Evolutionary conservation across 2,329 filamentous ascomycete species (phyloP).

Genomic region (Neurospora crassa): DNA sequence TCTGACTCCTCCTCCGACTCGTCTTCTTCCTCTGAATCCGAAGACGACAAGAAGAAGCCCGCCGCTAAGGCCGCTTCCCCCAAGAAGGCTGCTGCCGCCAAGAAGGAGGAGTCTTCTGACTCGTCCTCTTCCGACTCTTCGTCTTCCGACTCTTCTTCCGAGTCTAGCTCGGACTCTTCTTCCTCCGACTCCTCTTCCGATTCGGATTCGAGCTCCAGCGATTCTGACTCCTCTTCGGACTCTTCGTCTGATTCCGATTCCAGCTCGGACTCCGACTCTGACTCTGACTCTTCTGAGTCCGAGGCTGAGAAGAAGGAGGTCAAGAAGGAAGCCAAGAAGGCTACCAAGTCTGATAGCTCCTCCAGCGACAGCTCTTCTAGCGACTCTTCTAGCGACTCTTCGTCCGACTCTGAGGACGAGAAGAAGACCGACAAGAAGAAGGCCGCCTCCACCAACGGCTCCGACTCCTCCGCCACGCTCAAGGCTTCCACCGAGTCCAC

Average conservation of each 20-base stretch:
- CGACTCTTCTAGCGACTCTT: constrained; percentile 33
- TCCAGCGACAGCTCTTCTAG: constrained; percentile 28
- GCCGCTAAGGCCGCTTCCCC: constrained; percentile 13
- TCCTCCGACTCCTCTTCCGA: constrained; percentile 27
- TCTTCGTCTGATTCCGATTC: constrained; percentile 13
- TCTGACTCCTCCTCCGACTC: constrained; percentile 19
- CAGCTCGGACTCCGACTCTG: constrained; percentile 14
- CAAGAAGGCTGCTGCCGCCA: constrained; percentile 15
- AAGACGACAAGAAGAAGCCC: constrained; percentile 16
- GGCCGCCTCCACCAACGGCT: constrained; percentile 18
- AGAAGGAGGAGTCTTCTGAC: constrained; percentile 19
- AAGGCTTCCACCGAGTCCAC: constrained; percentile 41
- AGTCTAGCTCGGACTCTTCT: constrained; percentile 14
- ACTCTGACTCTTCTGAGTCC: constrained; percentile 21
- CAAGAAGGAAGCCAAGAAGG: constrained; percentile 14
- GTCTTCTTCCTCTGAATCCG: constrained; percentile 24
- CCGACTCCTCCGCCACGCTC: constrained; percentile 37
- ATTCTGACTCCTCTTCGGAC: constrained; percentile 31
- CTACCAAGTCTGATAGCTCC: constrained; percentile 13
- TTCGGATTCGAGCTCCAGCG: constrained; percentile 8
- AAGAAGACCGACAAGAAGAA: constrained; percentile 16
- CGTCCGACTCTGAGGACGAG: constrained; percentile 13
- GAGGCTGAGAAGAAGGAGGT: constrained; percentile 10
- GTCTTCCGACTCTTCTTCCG: constrained; percentile 19
- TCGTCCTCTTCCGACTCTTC: constrained; percentile 17